Evolutionary conservation across 805 yeast genomes (phyloP).

Genomic region (Blastobotrys terrestris): DNA sequence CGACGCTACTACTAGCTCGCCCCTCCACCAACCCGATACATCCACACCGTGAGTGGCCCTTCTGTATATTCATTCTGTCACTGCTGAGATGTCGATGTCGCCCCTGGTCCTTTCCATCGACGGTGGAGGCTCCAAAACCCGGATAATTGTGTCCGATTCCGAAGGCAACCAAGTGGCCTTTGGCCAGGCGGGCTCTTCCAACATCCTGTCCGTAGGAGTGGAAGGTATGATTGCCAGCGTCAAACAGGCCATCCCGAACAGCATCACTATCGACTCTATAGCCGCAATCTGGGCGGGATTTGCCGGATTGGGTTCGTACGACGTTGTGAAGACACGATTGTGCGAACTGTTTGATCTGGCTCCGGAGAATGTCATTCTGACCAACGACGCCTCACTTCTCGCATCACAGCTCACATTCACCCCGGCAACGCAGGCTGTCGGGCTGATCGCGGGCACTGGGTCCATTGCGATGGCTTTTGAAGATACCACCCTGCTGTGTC

Average conservation of each 20-base stretch:
- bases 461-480: slow-evolving; percentile 19
- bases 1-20: too few relatives aligned
- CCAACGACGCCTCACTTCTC: slow-evolving; percentile 19
- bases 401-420: slow-evolving; percentile 12
- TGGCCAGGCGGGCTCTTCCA: slow-evolving; percentile 18
- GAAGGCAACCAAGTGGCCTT: slow-evolving; percentile 8
- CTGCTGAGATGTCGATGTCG: not conserved
- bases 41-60: too few relatives aligned
- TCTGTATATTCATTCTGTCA: too few relatives aligned
- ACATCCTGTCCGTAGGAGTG: slow-evolving; percentile 3
- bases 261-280: not conserved
- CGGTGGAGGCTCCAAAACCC: slow-evolving; percentile 26
- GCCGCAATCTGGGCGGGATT: slow-evolving; percentile 21
- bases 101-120: slow-evolving; percentile 16
- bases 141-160: slow-evolving; percentile 15
- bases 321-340: not conserved
- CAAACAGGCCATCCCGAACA: not conserved
- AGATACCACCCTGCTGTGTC: slow-evolving; percentile 10
- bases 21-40: not conserved
- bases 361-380: slow-evolving; percentile 7
- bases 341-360: slow-evolving; percentile 10
- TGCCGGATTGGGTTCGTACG: slow-evolving; percentile 19
- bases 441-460: slow-evolving; percentile 24
- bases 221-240: not conserved
- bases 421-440: slow-evolving; percentile 5